phyloP scores from a whole-genome alignment of 805 yeast species.

The Saccharomycopsis fermentans region DNA sequence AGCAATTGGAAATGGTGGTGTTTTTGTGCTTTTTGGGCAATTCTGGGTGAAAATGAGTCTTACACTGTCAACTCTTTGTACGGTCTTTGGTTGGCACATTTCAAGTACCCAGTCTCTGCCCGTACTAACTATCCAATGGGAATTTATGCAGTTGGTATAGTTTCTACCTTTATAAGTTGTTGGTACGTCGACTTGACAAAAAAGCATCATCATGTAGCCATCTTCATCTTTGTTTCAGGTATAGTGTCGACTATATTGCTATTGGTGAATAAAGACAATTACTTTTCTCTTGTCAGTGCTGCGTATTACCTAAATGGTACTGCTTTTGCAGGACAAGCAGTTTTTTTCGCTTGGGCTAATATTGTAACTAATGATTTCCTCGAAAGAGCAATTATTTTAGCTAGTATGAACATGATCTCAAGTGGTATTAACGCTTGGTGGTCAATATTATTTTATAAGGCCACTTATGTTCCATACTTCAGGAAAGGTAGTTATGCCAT shows the following conservation, averaged over 20 bases:
- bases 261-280: slow-evolving; percentile 29
- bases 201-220: slow-evolving; percentile 43
- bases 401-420: slow-evolving; percentile 57
- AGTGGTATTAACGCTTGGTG: slow-evolving; percentile 60
- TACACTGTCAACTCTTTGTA: slow-evolving; percentile 37
- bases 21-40: slow-evolving; percentile 41
- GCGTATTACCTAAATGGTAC: slow-evolving; percentile 48
- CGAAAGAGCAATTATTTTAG: slow-evolving; percentile 54
- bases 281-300: slow-evolving; percentile 32
- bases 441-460: slow-evolving; percentile 43
- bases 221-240: slow-evolving; percentile 33
- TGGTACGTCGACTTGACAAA: slow-evolving; percentile 34
- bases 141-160: slow-evolving; percentile 40
- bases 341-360: slow-evolving; percentile 56
- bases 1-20: slow-evolving; percentile 50
- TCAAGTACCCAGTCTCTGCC: slow-evolving; percentile 33
- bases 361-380: slow-evolving; percentile 35
- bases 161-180: slow-evolving; percentile 35
- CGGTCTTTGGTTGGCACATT: slow-evolving; percentile 36
- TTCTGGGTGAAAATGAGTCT: slow-evolving; percentile 41
- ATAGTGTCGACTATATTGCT: slow-evolving; percentile 39
- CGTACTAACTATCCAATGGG: slow-evolving; percentile 47
- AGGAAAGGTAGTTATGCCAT: slow-evolving; percentile 47
- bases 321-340: slow-evolving; percentile 50
- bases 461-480: slow-evolving; percentile 41